A percentile compares a stretch with the other conserved stretches of the same genome.
phyloP scores from a whole-genome alignment of 345 rosid species.

The Arabidopsis arenosa region DNA sequence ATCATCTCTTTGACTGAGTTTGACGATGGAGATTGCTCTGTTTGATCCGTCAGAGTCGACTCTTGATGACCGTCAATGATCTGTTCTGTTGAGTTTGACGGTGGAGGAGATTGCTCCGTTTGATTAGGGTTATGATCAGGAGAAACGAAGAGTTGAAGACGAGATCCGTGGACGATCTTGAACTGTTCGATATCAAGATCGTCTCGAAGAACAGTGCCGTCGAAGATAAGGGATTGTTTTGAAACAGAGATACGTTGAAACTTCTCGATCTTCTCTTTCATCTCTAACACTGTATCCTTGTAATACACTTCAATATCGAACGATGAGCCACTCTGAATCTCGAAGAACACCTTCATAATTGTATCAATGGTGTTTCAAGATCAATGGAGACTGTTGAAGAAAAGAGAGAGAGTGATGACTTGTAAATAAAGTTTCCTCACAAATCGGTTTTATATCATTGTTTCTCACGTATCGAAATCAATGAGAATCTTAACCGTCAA shows the following conservation, averaged over 20 bases:
- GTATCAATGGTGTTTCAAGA: slow-evolving; percentile 13
- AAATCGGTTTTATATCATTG: neutral
- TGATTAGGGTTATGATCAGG: neutral
- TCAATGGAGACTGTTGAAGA: slow-evolving; percentile 21
- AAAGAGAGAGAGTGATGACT: neutral
- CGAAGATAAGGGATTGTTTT: neutral
- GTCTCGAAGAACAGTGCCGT: neutral
- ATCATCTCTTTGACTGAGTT: slow-evolving; percentile 44
- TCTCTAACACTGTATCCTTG: neutral
- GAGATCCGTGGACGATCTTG: slow-evolving; percentile 41
- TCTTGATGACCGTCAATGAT: neutral
- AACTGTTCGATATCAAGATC: neutral
- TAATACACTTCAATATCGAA: neutral
- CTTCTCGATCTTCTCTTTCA: neutral
- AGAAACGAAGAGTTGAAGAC: slow-evolving; percentile 52
- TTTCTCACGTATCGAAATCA: too few species aligned
- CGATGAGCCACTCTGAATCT: slow-evolving; percentile 34
- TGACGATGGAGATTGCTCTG: neutral
- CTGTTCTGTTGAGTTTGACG: neutral
- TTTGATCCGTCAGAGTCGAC: neutral
- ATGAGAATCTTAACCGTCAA: slow-evolving; percentile 6
- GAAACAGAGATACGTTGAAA: neutral
- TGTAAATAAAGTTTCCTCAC: neutral
- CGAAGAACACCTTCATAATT: slow-evolving; percentile 62
- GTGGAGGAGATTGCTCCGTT: neutral